Conservation (phyloP, 108 stramenopile species). For the Epipyxis sp. region DNA sequence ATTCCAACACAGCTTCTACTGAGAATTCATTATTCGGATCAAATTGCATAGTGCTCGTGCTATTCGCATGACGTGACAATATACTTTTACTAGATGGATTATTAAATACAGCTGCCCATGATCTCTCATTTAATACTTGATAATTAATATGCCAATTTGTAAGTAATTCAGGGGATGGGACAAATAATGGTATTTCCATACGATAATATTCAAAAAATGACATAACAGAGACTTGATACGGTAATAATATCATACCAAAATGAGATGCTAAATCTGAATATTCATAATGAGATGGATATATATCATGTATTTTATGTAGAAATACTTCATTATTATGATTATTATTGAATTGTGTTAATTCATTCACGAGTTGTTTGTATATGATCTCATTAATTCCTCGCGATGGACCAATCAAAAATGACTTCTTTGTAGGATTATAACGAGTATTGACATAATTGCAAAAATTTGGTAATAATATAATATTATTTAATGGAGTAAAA, state of each 20-base stretch:
- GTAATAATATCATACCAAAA: constrained; percentile 37
- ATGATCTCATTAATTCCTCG: constrained; percentile 20
- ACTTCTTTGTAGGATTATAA: constrained; percentile 7
- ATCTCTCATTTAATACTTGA: constrained; percentile 31
- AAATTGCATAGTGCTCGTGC: constrained; percentile 4
- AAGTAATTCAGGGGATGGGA: constrained; percentile 25
- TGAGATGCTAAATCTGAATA: constrained; percentile 37
- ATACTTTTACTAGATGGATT: constrained; percentile 7
- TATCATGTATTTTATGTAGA: constrained; percentile 32
- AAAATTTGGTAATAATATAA: constrained; percentile 31
- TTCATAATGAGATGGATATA: constrained; percentile 39
- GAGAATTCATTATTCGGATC: constrained; percentile 43
- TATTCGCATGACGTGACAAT: background rate
- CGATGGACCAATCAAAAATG: constrained; percentile 29
- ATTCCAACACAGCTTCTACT: constrained; percentile 19
- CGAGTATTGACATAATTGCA: constrained; percentile 28
- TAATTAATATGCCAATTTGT: constrained; percentile 41
- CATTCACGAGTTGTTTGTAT: background rate
- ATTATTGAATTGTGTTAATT: background rate
- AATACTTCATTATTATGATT: too few relatives aligned
- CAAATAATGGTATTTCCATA: constrained; percentile 40
- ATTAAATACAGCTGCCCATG: constrained; percentile 35
- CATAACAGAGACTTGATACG: constrained; percentile 45
- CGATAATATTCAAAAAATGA: constrained; percentile 39
- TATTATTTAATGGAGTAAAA: constrained; percentile 40